Conservation (phyloP, 371 early-diverging fungal genomes). For the Homolaphlyctis polyrhiza region DNA sequence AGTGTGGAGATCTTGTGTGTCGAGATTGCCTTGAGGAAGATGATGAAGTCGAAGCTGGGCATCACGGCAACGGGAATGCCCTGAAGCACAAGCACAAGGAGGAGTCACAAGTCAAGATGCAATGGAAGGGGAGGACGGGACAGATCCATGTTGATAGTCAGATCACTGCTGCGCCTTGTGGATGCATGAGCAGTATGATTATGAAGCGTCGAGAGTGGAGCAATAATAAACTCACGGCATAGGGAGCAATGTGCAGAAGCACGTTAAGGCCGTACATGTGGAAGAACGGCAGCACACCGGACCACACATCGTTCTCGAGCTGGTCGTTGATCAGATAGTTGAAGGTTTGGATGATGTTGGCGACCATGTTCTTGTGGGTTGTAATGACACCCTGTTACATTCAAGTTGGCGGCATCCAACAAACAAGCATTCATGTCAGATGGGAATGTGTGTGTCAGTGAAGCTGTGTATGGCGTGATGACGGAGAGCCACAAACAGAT, state of each 20-base stretch:
- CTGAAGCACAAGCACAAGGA: constrained; percentile 20
- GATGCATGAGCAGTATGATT: background rate
- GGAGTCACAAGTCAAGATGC: no score
- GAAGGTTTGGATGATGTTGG: constrained; percentile 54
- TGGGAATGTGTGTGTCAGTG: no score
- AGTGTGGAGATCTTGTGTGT: constrained; percentile 62
- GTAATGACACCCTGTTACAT: constrained; percentile 69
- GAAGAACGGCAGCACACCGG: constrained; percentile 75
- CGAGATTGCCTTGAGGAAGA: constrained; percentile 50
- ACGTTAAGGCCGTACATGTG: constrained; percentile 58
- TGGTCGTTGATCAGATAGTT: no score
- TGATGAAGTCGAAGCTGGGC: constrained; percentile 54
- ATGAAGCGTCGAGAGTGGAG: background rate
- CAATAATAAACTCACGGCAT: background rate
- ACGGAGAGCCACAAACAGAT: no score
- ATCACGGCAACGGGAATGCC: constrained; percentile 45
- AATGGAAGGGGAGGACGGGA: no score
- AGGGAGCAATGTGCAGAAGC: background rate
- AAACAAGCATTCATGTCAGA: background rate
- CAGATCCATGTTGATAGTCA: background rate
- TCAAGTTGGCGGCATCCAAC: background rate
- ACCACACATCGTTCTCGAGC: constrained; percentile 7
- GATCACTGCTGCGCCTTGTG: background rate
- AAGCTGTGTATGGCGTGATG: no score
- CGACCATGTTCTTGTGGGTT: constrained; percentile 71